Percentiles rank a stretch among this genome's conserved stretches.
phyloP scores from a whole-genome alignment of 2,329 filamentous ascomycete genomes.

The Aspergillus persii region DNA sequence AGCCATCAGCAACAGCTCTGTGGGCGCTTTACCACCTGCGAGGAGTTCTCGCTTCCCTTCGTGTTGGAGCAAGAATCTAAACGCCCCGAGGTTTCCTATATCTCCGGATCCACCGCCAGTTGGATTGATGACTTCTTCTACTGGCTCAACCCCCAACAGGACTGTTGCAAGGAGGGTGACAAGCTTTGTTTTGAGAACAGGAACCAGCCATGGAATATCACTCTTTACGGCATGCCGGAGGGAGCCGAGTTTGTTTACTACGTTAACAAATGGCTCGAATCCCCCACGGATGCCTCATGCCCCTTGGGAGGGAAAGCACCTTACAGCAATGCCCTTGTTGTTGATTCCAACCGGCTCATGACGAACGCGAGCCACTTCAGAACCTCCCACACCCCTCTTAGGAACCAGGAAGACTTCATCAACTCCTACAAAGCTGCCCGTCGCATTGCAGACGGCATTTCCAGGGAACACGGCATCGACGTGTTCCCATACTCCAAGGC shows the following conservation, averaged over 20 bases:
- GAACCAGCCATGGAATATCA: slow-evolving; percentile 82
- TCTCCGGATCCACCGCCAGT: slow-evolving; percentile 82
- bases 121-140: slow-evolving; percentile 97
- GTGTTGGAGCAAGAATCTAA: slow-evolving; percentile 93
- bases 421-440: slow-evolving; percentile 83
- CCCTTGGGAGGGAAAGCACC: slow-evolving; percentile 84
- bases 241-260: slow-evolving; percentile 88
- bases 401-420: slow-evolving; percentile 90
- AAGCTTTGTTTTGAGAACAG: slow-evolving; percentile 76
- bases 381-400: slow-evolving; percentile 80
- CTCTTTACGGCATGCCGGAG: slow-evolving; percentile 86
- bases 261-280: slow-evolving; percentile 74
- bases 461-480: slow-evolving; percentile 67
- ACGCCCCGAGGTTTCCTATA: slow-evolving; percentile 80
- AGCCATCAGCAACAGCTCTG: slow-evolving; percentile 81
- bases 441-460: slow-evolving; percentile 78
- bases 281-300: slow-evolving; percentile 79
- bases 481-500: slow-evolving; percentile 97
- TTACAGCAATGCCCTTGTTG: slow-evolving; percentile 79
- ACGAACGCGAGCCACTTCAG: slow-evolving; percentile 88
- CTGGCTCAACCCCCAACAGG: slow-evolving; percentile 88
- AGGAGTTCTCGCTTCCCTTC: slow-evolving; percentile 79
- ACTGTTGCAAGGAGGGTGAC: slow-evolving; percentile 70
- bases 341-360: slow-evolving; percentile 65
- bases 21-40: slow-evolving; percentile 84